These are phyloP conservation scores for Eremochloa ophiuroides DNA, from an alignment of 176 grass and related monocot genomes.

Conservation along the genomic window DNA sequence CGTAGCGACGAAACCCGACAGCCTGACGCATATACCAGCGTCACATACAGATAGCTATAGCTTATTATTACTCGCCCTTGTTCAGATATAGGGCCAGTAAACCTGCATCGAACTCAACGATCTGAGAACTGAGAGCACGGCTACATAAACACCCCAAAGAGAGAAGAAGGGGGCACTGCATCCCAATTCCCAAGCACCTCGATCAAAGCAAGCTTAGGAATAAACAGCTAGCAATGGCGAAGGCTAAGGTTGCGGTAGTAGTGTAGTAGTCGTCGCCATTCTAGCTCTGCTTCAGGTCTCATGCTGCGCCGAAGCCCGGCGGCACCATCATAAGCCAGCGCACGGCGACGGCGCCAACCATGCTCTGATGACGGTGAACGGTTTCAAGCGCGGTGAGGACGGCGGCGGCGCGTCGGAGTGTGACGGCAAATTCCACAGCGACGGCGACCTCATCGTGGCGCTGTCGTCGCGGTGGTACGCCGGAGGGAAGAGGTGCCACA, in stretches of 20 bases:
- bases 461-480: conserved; percentile 20
- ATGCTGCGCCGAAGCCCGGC: not conserved
- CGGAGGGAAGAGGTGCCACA: conserved; percentile 12
- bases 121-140: too few species aligned
- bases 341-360: not conserved
- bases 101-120: too few species aligned
- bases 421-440: conserved; percentile 31
- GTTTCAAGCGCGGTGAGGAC: not conserved
- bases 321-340: not conserved
- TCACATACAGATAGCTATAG: not conserved
- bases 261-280: not conserved
- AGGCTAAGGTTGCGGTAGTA: not conserved
- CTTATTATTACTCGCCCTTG: too few species aligned
- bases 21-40: not conserved
- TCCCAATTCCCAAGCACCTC: not conserved
- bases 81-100: too few species aligned
- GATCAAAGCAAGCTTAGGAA: not conserved
- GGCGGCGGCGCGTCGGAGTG: conserved; percentile 30
- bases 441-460: conserved; percentile 37
- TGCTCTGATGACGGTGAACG: conserved; percentile 37
- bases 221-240: not conserved
- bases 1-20: not conserved
- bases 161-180: too few species aligned
- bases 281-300: not conserved
- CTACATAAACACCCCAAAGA: too few species aligned